Conservation (phyloP, 495 filamentous ascomycete species). For the Aspergillus sparsus region DNA sequence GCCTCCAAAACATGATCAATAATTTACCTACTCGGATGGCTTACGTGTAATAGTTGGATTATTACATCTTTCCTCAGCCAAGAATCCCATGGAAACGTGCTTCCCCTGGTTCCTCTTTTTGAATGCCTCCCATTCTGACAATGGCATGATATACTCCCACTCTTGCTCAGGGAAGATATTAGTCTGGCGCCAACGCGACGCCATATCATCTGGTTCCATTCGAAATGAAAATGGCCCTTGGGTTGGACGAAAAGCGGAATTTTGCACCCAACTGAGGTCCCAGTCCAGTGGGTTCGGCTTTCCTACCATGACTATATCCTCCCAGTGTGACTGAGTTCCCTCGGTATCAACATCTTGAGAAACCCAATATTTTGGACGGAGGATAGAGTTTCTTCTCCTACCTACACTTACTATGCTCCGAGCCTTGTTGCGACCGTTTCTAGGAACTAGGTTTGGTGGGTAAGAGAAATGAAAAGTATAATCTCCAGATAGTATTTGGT, state of each 20-base stretch:
- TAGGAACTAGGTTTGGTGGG: not conserved
- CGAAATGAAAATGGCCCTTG: conserved; percentile 2
- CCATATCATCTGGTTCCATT: not conserved
- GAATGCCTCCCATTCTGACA: not conserved
- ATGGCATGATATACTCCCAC: conserved; percentile 9
- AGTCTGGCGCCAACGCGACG: conserved; percentile 2
- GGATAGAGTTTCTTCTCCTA: not conserved
- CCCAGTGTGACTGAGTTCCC: not conserved
- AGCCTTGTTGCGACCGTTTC: not conserved
- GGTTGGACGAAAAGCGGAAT: not conserved
- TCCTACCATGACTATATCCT: not conserved
- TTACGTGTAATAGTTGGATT: too few species aligned
- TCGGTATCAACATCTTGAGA: not conserved
- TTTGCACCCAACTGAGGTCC: not conserved
- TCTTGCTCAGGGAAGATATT: conserved; percentile 13
- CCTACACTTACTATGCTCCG: not conserved
- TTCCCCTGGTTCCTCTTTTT: not conserved
- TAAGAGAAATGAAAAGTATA: not conserved
- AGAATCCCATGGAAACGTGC: not conserved
- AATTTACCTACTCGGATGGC: too few species aligned
- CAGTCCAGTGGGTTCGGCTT: not conserved
- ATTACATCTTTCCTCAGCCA: conserved; percentile 6
- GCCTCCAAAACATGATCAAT: too few species aligned
- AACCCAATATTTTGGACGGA: not conserved
- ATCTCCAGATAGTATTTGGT: not conserved